Evolutionary conservation across 352 stramenopile genomes (phyloP), one percentile per base, ranked within the genome.

Genomic region (Pythium folliculosum): DNA sequence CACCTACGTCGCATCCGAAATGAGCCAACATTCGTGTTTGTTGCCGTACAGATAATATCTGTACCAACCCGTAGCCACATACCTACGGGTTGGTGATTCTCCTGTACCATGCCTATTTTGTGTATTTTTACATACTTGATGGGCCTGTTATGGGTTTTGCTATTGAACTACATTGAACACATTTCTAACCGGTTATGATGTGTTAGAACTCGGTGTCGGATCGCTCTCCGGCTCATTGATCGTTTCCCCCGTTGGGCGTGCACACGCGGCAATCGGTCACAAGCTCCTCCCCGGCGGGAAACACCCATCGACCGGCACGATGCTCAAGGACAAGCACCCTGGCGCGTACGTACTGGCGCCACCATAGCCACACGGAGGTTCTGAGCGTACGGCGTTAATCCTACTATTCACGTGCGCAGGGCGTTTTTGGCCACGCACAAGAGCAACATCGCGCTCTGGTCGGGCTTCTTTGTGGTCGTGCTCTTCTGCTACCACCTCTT

Each of bases 401-500:
- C 5, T 32, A 32, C 27, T 32, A 5, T 32, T 32, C 27, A 32
- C 27, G 27, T 32, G 16, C 30, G 14, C 40, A 93, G 83, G 52
- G 75, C 78, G 40, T 91, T 93, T 72, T 38, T 96, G 69, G 81
- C 77, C 48, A 90, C 86, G 35, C 84, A 98, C 75, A 98, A 98
- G 76, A 93, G 88, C 73, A 98, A 99, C 80, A 97, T 99, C 40
- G 84, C 94, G 23, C 86, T 98, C 40, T 99, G 97, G 97, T 97
- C 90, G 69, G 95, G 84, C 59, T 98, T 99, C 72, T 93, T 98
- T 54, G 90, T 97, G 16, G 76, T 89, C 21, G 95, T 98, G 48
- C 82, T 99, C 48, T 96, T 98, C 65, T 96, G 97, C 74, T 99
- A 98, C 77, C 95, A 98, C 75, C 81, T 99, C 47, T 91, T 99